phyloP scores from a whole-genome alignment of 306 rosid genomes.

The Gleditsia sinensis region DNA sequence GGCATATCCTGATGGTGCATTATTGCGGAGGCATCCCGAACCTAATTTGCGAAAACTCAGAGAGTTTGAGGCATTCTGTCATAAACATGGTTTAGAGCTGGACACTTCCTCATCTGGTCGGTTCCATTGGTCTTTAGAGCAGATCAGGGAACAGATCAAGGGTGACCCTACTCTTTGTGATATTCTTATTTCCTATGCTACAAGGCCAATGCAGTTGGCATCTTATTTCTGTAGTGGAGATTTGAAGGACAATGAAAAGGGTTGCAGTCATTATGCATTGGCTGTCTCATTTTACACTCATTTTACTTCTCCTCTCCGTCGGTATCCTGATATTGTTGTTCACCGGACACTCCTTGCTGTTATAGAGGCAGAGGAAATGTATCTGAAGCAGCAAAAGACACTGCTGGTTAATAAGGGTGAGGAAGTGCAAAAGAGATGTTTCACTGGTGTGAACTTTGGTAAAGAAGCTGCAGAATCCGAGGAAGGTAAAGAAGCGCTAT shows the following conservation, averaged over 20 bases:
- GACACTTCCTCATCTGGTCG: constrained; percentile 76
- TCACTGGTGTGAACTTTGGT: constrained; percentile 69
- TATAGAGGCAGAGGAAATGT: constrained; percentile 81
- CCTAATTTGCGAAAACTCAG: constrained; percentile 75
- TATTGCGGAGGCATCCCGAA: constrained; percentile 87
- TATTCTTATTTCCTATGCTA: constrained; percentile 70
- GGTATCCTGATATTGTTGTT: constrained; percentile 92
- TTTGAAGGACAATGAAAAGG: constrained; percentile 47
- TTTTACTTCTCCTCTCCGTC: constrained; percentile 87
- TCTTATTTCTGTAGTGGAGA: constrained; percentile 83
- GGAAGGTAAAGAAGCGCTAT: constrained; percentile 65
- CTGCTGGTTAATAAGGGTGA: constrained; percentile 38
- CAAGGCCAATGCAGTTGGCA: constrained; percentile 81
- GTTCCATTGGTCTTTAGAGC: constrained; percentile 62
- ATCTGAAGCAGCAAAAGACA: constrained; percentile 46
- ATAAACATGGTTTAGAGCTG: constrained; percentile 70
- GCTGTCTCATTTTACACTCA: constrained; percentile 86
- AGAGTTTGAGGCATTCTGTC: constrained; percentile 83
- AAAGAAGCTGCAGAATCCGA: constrained; percentile 69
- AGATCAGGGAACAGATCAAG: constrained; percentile 69
- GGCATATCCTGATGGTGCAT: constrained; percentile 80
- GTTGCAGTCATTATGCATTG: constrained; percentile 80
- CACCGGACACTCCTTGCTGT: constrained; percentile 81
- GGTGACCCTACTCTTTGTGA: constrained; percentile 65
- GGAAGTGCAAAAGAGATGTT: constrained; percentile 49